Conservation (phyloP, 805 yeast species). For the Candida glaebosa region DNA sequence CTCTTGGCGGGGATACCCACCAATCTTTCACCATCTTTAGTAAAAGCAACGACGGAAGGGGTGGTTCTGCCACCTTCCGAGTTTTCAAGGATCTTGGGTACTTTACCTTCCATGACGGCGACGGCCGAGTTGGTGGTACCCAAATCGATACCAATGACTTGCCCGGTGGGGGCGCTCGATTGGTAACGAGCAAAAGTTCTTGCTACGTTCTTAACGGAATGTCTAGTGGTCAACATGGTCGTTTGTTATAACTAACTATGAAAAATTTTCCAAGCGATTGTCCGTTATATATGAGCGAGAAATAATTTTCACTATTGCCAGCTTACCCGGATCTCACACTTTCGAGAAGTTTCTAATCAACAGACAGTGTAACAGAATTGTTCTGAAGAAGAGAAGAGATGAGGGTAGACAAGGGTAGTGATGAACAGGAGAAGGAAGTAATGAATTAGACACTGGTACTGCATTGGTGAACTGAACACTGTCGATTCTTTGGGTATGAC, state of each 20-base stretch:
- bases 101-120: constrained; percentile 75
- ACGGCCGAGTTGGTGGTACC: constrained; percentile 92
- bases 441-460: too few relatives aligned
- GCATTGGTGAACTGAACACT: too few relatives aligned
- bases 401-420: too few relatives aligned
- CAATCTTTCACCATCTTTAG: constrained; percentile 84
- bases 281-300: background rate
- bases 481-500: too few relatives aligned
- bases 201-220: constrained; percentile 32
- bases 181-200: constrained; percentile 28
- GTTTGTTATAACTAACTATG: background rate
- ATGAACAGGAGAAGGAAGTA: too few relatives aligned
- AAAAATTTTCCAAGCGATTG: background rate
- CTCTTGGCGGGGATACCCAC: constrained; percentile 96
- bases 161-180: constrained; percentile 36
- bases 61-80: constrained; percentile 75
- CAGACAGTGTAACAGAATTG: too few relatives aligned
- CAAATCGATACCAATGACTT: constrained; percentile 80
- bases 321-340: background rate
- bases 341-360: constrained; percentile 2
- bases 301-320: background rate
- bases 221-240: constrained; percentile 42
- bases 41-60: constrained; percentile 93
- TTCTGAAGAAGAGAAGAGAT: too few relatives aligned
- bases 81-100: constrained; percentile 77